Evolutionary conservation across 257 asterid genomes (phyloP).

Genomic region (Gynochthodes officinalis): DNA sequence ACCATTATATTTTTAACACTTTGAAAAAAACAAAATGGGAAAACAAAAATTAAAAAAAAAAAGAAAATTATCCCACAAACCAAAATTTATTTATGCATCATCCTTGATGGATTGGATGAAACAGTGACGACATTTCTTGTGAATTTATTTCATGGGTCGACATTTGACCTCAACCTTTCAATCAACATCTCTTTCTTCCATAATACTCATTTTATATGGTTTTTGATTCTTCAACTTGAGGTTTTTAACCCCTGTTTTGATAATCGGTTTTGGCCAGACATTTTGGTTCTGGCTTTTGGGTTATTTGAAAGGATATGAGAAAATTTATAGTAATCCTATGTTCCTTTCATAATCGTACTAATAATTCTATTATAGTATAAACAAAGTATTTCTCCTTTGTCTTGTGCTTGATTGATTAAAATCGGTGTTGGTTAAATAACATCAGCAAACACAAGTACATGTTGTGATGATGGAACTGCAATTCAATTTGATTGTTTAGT

Average conservation of each 20-base stretch:
- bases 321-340: no score
- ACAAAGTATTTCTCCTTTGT: neutral
- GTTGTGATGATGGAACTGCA: no score
- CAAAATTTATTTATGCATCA: no score
- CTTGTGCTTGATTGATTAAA: neutral
- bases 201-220: neutral
- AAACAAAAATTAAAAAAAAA: no score
- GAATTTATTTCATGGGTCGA: neutral
- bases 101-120: neutral
- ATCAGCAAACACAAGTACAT: no score
- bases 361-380: no score
- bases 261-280: no score
- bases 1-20: neutral
- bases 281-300: conserved; percentile 25
- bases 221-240: neutral
- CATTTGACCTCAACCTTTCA: neutral
- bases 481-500: no score
- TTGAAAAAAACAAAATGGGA: conserved; percentile 15
- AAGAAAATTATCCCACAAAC: no score
- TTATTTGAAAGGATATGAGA: conserved; percentile 23
- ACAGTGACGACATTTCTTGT: neutral
- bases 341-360: conserved; percentile 3
- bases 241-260: no score
- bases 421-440: neutral
- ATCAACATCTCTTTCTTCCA: conserved; percentile 10